These are phyloP conservation scores for Breynia disticha DNA, from an alignment of 441 rosid species.

Conservation along the genomic window DNA sequence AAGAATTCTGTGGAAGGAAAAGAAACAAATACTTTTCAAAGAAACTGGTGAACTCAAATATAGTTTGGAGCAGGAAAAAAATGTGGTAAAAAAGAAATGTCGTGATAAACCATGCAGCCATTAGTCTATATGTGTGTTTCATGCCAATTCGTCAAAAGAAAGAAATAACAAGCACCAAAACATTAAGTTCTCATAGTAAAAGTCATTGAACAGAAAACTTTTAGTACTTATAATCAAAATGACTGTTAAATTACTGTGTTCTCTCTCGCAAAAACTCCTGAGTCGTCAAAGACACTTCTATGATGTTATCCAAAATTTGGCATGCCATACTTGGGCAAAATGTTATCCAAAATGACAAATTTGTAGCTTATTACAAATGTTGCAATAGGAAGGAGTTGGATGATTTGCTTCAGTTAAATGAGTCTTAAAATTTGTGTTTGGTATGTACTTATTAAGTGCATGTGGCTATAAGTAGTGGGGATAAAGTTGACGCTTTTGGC, in stretches of 20 bases:
- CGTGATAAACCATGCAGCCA: too few relatives aligned
- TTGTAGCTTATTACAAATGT: neutral
- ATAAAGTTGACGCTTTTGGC: constrained; percentile 7
- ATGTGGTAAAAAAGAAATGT: too few relatives aligned
- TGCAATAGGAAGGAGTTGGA: neutral
- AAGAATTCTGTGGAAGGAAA: constrained; percentile 6
- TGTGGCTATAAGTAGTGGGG: constrained; percentile 6
- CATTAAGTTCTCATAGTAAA: neutral
- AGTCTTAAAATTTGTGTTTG: too few relatives aligned
- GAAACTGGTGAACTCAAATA: neutral
- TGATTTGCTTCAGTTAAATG: neutral
- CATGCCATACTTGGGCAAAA: too few relatives aligned
- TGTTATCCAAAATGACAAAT: neutral
- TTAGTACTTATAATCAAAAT: too few relatives aligned
- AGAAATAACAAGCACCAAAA: neutral
- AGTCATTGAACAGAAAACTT: too few relatives aligned
- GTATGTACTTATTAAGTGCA: neutral
- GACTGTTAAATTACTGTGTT: too few relatives aligned
- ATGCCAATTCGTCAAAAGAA: neutral
- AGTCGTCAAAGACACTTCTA: too few relatives aligned
- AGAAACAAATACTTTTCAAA: neutral
- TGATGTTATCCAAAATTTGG: neutral
- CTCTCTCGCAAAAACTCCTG: too few relatives aligned
- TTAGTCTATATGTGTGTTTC: neutral
- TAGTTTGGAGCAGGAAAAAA: too few relatives aligned